Conservation (phyloP, 148 eudicot species). For the Salicornia ramosissima region DNA sequence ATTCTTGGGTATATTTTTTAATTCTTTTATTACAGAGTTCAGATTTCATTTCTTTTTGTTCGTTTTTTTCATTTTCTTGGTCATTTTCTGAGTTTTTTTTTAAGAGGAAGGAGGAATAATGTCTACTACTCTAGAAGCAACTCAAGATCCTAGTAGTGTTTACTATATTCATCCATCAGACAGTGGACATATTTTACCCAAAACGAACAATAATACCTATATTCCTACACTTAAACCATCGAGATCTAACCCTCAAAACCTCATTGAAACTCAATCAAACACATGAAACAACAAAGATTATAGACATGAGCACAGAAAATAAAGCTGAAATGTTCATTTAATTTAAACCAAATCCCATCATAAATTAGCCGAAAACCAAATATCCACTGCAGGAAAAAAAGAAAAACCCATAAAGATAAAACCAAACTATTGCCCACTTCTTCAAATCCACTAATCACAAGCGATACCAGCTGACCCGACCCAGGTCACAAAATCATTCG, state of each 20-base stretch:
- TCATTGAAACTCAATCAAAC: slow-evolving; percentile 15
- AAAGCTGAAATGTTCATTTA: background rate
- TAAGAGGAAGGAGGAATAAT: too few species aligned
- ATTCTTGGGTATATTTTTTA: too few species aligned
- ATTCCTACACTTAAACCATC: background rate
- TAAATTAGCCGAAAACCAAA: slow-evolving; percentile 8
- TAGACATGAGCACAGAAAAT: background rate
- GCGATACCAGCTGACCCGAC: background rate
- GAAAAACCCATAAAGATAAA: slow-evolving; percentile 1
- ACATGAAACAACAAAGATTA: background rate
- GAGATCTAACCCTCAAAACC: slow-evolving; percentile 13
- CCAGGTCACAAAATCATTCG: slow-evolving; percentile 10
- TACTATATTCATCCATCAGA: too few species aligned
- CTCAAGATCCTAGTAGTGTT: too few species aligned
- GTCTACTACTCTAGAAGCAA: too few species aligned
- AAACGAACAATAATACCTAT: background rate
- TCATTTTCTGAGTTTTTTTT: too few species aligned
- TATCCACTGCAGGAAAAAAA: slow-evolving; percentile 8
- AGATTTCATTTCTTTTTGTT: too few species aligned
- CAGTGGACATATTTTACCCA: too few species aligned
- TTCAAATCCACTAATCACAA: slow-evolving; percentile 17
- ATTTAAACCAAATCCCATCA: background rate
- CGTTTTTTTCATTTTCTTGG: too few species aligned
- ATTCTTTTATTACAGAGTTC: too few species aligned
- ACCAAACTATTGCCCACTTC: slow-evolving; percentile 24